Evolutionary conservation across 2,329 filamentous ascomycete species (phyloP).

Genomic region (Hymenotorrendiella dingleyae): DNA sequence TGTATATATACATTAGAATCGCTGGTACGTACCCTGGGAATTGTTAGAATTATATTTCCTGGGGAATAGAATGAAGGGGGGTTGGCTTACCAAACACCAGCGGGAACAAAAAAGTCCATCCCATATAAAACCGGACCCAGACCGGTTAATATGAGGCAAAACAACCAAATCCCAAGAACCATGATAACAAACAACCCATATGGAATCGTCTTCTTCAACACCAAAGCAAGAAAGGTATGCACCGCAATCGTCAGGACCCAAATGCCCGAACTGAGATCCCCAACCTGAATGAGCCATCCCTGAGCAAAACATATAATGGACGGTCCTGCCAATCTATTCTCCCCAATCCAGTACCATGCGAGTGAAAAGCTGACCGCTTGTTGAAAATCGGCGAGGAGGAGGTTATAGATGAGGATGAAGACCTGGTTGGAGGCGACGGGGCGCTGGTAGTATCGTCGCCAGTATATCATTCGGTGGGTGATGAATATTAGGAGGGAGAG

Average conservation of each 20-base stretch:
- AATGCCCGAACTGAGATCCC: conserved; percentile 46
- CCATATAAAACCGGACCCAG: conserved; percentile 37
- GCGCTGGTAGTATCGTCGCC: conserved; percentile 30
- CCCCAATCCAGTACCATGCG: conserved; percentile 44
- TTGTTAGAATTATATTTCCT: too few relatives aligned
- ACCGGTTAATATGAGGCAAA: conserved; percentile 37
- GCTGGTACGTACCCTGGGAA: too few relatives aligned
- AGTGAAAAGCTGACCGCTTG: conserved; percentile 31
- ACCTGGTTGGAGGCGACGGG: conserved; percentile 40
- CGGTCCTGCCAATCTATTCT: conserved; percentile 40
- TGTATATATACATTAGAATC: too few relatives aligned
- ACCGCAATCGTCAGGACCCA: conserved; percentile 49
- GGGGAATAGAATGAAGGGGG: background rate
- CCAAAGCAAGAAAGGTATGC: conserved; percentile 48
- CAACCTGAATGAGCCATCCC: conserved; percentile 49
- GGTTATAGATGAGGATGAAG: conserved; percentile 49
- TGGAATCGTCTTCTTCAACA: conserved; percentile 38
- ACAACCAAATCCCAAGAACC: conserved; percentile 29
- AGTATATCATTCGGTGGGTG: conserved; percentile 40
- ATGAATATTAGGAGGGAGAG: conserved; percentile 38
- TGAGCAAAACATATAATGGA: conserved; percentile 45
- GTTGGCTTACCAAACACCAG: conserved; percentile 42
- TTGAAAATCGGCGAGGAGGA: conserved; percentile 33
- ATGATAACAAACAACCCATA: conserved; percentile 34
- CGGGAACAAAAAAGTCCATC: conserved; percentile 41